Evolutionary conservation across 306 rosid genomes (phyloP), one percentile per base, ranked within the genome.

Genomic region (Vigna hirtella): DNA sequence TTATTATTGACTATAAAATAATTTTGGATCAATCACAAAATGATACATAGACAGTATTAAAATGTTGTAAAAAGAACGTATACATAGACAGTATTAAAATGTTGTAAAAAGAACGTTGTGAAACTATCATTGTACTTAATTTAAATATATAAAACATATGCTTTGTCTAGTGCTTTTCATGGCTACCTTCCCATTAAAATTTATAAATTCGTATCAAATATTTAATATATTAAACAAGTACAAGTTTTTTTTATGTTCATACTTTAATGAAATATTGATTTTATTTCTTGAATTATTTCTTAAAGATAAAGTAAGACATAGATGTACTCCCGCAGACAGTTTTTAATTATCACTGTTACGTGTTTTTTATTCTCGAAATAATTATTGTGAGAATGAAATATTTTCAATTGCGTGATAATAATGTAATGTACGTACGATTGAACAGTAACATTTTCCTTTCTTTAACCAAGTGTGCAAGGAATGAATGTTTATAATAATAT

Each of bases 101-200:
- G n/a, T n/a, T n/a, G n/a, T n/a, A n/a, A n/a, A n/a, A n/a, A n/a
- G n/a, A n/a, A n/a, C n/a, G n/a, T n/a, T n/a, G n/a, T n/a, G n/a
- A n/a, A n/a, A n/a, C n/a, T n/a, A n/a, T n/a, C n/a, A n/a, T n/a
- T n/a, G n/a, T n/a, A n/a, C n/a, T n/a, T n/a, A 48, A 50, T 72
- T 71, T 2, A 28, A 65, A 70, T 9, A 49, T 28, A 28, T 11
- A 9, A 42, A 13, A 26, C 24, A 28, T 45, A 61, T 58, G 72
- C 14, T 42, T 18, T 79, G 58, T 58, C 74, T 79, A 66, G 49
- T 65, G 51, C 57, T 32, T 55, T 67, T 51, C 68, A 56, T 7
- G 47, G 48, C 38, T 20, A 28, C 67, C 64, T 51, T 76, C 62
- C 62, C 59, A 53, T 64, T 13, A 10, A 26, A 63, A 14, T 63